phyloP scores from a whole-genome alignment of 768 basidiomycete genomes.

The Trichaptum fuscoviolaceum region DNA sequence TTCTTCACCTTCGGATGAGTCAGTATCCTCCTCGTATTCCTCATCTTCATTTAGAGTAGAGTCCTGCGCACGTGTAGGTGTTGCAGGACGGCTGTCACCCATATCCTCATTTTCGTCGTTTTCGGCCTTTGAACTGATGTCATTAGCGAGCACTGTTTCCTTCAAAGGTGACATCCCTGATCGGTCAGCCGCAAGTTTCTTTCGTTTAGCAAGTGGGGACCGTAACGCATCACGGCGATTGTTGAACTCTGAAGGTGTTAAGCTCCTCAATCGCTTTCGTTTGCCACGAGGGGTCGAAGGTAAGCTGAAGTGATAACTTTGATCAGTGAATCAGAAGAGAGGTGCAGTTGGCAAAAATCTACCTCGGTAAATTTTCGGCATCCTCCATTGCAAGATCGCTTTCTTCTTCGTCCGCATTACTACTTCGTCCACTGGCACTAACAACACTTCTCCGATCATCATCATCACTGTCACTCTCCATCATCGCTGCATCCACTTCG shows the following conservation, averaged over 20 bases:
- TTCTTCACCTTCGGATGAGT: conserved; percentile 45
- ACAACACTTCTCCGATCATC: conserved; percentile 32
- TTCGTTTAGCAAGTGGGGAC: conserved; percentile 77
- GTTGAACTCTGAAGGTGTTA: conserved; percentile 61
- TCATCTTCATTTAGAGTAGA: conserved; percentile 23
- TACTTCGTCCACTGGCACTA: conserved; percentile 39
- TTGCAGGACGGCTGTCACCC: conserved; percentile 7
- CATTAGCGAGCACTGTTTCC: conserved; percentile 55
- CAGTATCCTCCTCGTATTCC: conserved; percentile 40
- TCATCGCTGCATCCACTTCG: conserved; percentile 85
- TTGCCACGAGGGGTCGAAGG: conserved; percentile 2
- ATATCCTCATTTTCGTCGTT: conserved; percentile 15
- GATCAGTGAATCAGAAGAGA: neutral
- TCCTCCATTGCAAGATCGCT: conserved; percentile 9
- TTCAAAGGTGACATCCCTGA: conserved; percentile 64
- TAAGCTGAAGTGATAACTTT: neutral
- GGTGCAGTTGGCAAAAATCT: too few relatives aligned
- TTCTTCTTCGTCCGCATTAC: conserved; percentile 44
- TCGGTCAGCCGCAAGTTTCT: conserved; percentile 65
- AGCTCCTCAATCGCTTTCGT: conserved; percentile 64
- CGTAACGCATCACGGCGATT: conserved; percentile 37
- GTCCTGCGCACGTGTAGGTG: conserved; percentile 11
- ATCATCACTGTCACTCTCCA: conserved; percentile 68
- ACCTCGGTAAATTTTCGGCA: neutral
- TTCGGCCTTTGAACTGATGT: conserved; percentile 27